phyloP scores from a whole-genome alignment of 179 eudicot species.

The Vitellaria paradoxa region DNA sequence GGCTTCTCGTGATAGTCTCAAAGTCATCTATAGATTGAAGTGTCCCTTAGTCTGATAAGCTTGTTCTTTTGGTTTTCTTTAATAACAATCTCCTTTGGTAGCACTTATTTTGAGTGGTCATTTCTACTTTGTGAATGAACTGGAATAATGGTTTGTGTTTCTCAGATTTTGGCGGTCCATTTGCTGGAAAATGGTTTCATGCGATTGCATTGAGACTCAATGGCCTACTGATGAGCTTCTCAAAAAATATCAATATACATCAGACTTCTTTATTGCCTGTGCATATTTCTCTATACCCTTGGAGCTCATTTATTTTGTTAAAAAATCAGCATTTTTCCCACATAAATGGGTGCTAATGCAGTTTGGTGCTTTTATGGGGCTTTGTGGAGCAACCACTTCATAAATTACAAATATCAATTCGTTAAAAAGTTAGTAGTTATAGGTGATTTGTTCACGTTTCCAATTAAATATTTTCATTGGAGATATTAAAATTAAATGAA shows the following conservation, averaged over 20 bases:
- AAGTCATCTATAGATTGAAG: not conserved
- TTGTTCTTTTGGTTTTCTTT: not conserved
- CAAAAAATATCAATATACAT: slow-evolving; percentile 43
- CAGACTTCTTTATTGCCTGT: slow-evolving; percentile 56
- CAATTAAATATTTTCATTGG: too few relatives aligned
- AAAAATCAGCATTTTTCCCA: slow-evolving; percentile 48
- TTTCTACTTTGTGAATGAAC: not conserved
- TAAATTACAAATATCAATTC: too few relatives aligned
- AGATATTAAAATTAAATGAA: too few relatives aligned
- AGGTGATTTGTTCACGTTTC: too few relatives aligned
- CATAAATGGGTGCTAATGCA: slow-evolving; percentile 50
- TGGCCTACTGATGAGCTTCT: slow-evolving; percentile 52
- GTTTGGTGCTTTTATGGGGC: slow-evolving; percentile 53
- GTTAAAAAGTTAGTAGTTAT: too few relatives aligned
- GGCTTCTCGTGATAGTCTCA: not conserved
- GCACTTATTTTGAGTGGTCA: not conserved
- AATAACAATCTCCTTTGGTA: not conserved
- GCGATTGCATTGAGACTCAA: slow-evolving; percentile 37
- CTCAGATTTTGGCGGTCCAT: slow-evolving; percentile 16
- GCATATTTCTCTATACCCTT: slow-evolving; percentile 70
- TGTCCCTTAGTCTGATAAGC: too few relatives aligned
- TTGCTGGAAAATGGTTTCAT: slow-evolving; percentile 44
- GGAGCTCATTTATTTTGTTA: slow-evolving; percentile 53
- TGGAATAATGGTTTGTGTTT: not conserved
- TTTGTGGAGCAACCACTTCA: slow-evolving; percentile 60